Evolutionary conservation across 257 asterid species (phyloP).

Genomic region (Cruciata laevipes): DNA sequence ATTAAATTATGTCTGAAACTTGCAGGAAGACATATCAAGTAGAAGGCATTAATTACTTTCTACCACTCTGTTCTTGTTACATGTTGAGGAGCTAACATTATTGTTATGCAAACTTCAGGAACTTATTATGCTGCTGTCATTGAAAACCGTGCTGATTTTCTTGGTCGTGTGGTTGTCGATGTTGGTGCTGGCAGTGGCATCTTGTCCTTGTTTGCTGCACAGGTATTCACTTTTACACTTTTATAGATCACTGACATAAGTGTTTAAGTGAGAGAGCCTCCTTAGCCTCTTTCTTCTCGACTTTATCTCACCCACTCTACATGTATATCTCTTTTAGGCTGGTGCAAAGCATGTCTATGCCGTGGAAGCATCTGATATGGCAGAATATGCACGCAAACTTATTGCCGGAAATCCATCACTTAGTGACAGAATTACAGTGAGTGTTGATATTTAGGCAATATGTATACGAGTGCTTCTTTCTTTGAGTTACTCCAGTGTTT

Average conservation of each 20-base stretch:
- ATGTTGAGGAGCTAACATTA: constrained; percentile 18
- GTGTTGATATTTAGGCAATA: constrained; percentile 20
- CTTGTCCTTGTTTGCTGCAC: constrained; percentile 97
- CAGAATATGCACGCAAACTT: constrained; percentile 80
- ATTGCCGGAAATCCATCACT: constrained; percentile 84
- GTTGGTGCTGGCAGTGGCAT: constrained; percentile 99
- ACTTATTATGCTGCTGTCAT: constrained; percentile 95
- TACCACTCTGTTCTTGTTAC: neutral
- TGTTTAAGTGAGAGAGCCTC: neutral
- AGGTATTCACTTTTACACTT: constrained; percentile 42
- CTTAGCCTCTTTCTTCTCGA: neutral
- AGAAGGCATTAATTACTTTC: neutral
- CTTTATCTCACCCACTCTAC: neutral
- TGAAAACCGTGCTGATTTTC: constrained; percentile 85
- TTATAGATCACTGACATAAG: neutral
- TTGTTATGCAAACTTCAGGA: constrained; percentile 48
- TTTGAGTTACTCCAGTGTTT: constrained; percentile 9
- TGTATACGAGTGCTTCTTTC: constrained; percentile 3
- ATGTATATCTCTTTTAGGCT: constrained; percentile 39
- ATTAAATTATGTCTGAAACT: neutral
- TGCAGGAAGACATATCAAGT: neutral
- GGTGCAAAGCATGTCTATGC: constrained; percentile 99
- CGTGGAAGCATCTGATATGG: constrained; percentile 99
- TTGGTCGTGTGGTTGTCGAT: constrained; percentile 83
- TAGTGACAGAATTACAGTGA: constrained; percentile 70